Evolutionary conservation across 768 basidiomycete genomes (phyloP).

Genomic region (Hebeloma cylindrosporum): DNA sequence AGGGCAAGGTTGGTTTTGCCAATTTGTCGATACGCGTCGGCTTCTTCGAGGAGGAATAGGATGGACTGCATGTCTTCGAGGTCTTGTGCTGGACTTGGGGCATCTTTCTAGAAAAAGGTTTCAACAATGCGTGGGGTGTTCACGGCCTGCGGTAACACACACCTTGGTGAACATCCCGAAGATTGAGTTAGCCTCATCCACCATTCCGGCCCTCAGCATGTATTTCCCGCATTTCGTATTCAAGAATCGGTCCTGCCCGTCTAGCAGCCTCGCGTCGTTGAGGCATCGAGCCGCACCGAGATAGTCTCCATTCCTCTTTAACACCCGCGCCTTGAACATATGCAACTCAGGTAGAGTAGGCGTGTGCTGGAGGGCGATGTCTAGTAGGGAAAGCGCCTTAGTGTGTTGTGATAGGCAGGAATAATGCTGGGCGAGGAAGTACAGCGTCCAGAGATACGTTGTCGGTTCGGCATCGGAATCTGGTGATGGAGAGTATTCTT

Average conservation of each 20-base stretch:
- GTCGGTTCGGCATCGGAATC: slow-evolving; percentile 58
- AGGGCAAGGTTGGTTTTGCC: slow-evolving; percentile 76
- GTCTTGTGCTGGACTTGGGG: slow-evolving; percentile 69
- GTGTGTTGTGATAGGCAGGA: slow-evolving; percentile 56
- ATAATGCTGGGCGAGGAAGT: slow-evolving; percentile 91
- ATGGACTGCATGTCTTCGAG: slow-evolving; percentile 96
- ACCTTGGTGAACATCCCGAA: slow-evolving; percentile 94
- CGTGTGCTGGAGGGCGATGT: slow-evolving; percentile 74
- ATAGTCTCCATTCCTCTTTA: slow-evolving; percentile 85
- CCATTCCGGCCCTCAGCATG: slow-evolving; percentile 75
- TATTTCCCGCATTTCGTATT: slow-evolving; percentile 96
- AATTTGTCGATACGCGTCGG: slow-evolving; percentile 60
- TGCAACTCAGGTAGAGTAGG: slow-evolving; percentile 92
- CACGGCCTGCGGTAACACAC: neutral
- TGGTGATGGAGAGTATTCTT: slow-evolving; percentile 32
- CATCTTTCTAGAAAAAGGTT: slow-evolving; percentile 69
- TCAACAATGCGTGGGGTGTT: neutral
- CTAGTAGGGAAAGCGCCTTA: slow-evolving; percentile 61
- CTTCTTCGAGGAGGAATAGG: slow-evolving; percentile 83
- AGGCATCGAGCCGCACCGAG: slow-evolving; percentile 70
- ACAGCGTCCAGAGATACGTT: slow-evolving; percentile 90
- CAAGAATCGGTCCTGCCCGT: slow-evolving; percentile 93
- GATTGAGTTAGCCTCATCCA: slow-evolving; percentile 71
- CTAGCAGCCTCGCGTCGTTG: slow-evolving; percentile 81
- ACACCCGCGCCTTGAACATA: slow-evolving; percentile 75